Evolutionary conservation across 2,329 filamentous ascomycete species (phyloP), one percentile per base, ranked within the genome.

Genomic region (Ophiostoma tasmaniense): DNA sequence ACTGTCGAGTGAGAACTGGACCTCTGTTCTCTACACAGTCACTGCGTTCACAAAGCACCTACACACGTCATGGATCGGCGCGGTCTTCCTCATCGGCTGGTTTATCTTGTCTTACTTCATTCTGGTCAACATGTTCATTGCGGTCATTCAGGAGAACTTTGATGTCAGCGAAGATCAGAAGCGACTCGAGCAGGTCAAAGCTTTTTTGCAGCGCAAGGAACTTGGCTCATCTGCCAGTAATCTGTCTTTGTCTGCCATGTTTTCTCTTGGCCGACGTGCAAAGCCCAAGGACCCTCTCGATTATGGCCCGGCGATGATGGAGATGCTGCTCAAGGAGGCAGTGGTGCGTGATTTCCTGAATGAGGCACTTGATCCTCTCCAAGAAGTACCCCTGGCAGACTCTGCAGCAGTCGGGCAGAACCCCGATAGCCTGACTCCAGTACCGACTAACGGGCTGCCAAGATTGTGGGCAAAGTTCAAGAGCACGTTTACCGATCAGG

Each of bases 101-200:
- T 98, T 97, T 78, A 95, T 97, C 69, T 84, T 99, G 61, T 86
- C 93, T 6, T 97, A 96, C 78, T 94, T 98, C 77, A 96, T 99
- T 80, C 86, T 98, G 71, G 81, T 99, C 81, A 99, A 98, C 76
- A 99, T 99, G 95, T 99, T 99, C 83, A 98, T 99, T 91, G 95
- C 95, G 83, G 95, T 99, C 80, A 99, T 99, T 73, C 95, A 99
- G 78, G 95, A 99, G 77, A 99, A 97, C 76, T 99, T 99, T 77
- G 95, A 99, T 79, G 93, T 99, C 33, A 96, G 93, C 3, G 95
- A 99, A 77, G 96, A 99, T 76, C 93, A 98, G 78, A 99, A 99
- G 80, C 92, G 96, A 25, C 80, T 98, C 71, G 92, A 98, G 77
- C 96, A 99, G 79, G 93, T 99, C 71, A 94, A 93, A 75, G 92